These are phyloP conservation scores for Coniosporium apollinis DNA, from an alignment of 495 filamentous ascomycete genomes.

Conservation along the genomic window DNA sequence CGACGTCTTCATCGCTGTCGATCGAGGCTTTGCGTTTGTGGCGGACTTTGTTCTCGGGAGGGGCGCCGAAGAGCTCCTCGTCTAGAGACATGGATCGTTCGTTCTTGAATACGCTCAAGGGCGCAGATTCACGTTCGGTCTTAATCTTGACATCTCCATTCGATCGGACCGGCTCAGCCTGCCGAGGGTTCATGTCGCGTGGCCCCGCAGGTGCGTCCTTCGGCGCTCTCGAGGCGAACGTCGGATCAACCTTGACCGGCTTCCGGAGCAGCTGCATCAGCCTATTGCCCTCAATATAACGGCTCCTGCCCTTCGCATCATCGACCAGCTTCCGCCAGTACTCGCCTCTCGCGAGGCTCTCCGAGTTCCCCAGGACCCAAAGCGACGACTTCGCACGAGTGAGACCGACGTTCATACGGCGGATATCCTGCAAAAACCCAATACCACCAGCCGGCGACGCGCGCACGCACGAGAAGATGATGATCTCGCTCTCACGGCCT, in stretches of 20 bases:
- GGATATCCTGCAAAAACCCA: conserved; percentile 93
- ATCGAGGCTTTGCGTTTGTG: too few species aligned
- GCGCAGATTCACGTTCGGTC: too few species aligned
- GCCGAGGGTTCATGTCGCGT: too few species aligned
- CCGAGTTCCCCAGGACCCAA: conserved; percentile 87
- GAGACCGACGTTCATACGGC: conserved; percentile 98
- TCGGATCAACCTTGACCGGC: conserved; percentile 22
- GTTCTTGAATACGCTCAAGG: too few species aligned
- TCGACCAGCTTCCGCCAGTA: conserved; percentile 77
- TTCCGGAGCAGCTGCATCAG: conserved; percentile 31
- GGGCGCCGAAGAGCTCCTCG: too few species aligned
- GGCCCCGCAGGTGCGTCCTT: too few species aligned
- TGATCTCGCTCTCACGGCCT: conserved; percentile 88
- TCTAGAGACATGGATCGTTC: too few species aligned
- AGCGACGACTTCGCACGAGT: conserved; percentile 90
- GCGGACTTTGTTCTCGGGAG: too few species aligned
- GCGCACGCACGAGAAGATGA: conserved; percentile 96
- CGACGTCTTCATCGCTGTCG: neutral
- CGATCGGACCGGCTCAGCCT: neutral
- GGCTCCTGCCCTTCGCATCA: conserved; percentile 54
- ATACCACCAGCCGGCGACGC: conserved; percentile 77
- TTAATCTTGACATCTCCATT: neutral
- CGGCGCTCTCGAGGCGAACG: too few species aligned
- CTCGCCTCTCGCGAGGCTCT: conserved; percentile 66
- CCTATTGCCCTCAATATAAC: conserved; percentile 66